A percentile compares a stretch with the other conserved stretches of the same genome.
phyloP scores from a whole-genome alignment of 2,329 filamentous ascomycete genomes.

The Tolypocladium ophioglossoides region DNA sequence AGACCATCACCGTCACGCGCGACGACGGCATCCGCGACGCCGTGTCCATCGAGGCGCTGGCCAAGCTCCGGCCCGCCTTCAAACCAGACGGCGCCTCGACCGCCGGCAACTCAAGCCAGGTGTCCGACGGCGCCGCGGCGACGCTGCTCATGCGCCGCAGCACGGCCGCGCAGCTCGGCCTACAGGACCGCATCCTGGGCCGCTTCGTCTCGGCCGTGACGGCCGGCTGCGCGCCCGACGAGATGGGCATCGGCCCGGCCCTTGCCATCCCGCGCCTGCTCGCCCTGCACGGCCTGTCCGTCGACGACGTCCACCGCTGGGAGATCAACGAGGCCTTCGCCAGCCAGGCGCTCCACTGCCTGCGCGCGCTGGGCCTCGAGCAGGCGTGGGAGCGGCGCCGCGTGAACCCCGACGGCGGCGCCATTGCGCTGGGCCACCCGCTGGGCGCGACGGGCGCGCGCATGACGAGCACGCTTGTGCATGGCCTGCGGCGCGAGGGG shows the following conservation, averaged over 20 bases:
- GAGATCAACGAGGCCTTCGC: constrained; percentile 85
- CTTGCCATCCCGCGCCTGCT: constrained; percentile 77
- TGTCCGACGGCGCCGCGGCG: constrained; percentile 80
- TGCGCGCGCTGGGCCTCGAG: constrained; percentile 59
- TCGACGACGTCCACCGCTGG: constrained; percentile 69
- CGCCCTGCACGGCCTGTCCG: constrained; percentile 53
- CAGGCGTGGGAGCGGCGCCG: constrained; percentile 49
- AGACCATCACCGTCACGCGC: constrained; percentile 55
- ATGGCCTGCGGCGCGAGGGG: constrained; percentile 57
- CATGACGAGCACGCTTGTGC: constrained; percentile 61
- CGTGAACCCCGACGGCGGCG: constrained; percentile 87
- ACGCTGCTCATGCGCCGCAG: constrained; percentile 76
- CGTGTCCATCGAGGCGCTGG: constrained; percentile 59
- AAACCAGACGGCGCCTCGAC: constrained; percentile 64
- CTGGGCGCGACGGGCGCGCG: constrained; percentile 80
- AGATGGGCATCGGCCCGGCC: constrained; percentile 89
- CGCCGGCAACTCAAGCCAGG: constrained; percentile 77
- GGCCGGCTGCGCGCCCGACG: constrained; percentile 72
- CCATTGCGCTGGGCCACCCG: constrained; percentile 88
- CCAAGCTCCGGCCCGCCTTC: constrained; percentile 79
- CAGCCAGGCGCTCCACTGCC: constrained; percentile 57
- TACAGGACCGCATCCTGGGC: constrained; percentile 60
- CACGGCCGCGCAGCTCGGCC: constrained; percentile 63
- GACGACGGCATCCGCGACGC: constrained; percentile 76
- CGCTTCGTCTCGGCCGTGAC: constrained; percentile 72